Evolutionary conservation across 352 stramenopile species (phyloP), one percentile per base, ranked within the genome.

Genomic region (Globisporangium mamillatum): DNA sequence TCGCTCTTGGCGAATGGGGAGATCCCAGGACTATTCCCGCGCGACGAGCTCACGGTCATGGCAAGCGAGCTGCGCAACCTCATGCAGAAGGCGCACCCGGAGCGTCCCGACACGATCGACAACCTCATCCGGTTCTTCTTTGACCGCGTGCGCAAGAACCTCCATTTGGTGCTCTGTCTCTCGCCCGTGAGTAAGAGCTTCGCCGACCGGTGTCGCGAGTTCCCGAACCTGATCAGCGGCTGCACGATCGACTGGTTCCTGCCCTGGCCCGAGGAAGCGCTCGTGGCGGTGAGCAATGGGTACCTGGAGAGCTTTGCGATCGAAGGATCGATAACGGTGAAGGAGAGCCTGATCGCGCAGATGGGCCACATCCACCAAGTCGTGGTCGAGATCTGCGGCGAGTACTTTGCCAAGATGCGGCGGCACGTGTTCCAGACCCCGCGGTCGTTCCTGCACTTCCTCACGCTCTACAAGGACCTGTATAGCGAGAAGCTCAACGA

Each of bases 171-270:
- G 1, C 57, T 98, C 32, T 97, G 87, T 64, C 82, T 98, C 20
- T 97, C 90, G 9, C 92, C 92, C 0, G 87, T 97, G 20, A 94
- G 83, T 67, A 62, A 75, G 27, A 71, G 66, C 8, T 97, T 98
- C 67, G 76, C 79, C 3, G 90, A 95, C 8, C 77, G 89, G 1
- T 93, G 88, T 58, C 83, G 88, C 12, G 91, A 96, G 60, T 98
- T 97, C 59, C 92, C 92, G 4, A 89, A 93, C 41, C 72, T 98
- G 20, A 88, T 97, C 44, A 92, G 74, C 65, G 89, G 89, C 9
- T 97, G 83, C 59, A 97, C 86, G 5, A 89, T 97, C 58, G 86
- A 98, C 69, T 97, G 90, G 89, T 97, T 97, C 67, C 68, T 97
- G 50, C 75, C 90, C 4, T 98, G 92, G 91, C 92, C 92, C 1